phyloP scores from a whole-genome alignment of 331 rosid species.

The Dryas integrifolia region DNA sequence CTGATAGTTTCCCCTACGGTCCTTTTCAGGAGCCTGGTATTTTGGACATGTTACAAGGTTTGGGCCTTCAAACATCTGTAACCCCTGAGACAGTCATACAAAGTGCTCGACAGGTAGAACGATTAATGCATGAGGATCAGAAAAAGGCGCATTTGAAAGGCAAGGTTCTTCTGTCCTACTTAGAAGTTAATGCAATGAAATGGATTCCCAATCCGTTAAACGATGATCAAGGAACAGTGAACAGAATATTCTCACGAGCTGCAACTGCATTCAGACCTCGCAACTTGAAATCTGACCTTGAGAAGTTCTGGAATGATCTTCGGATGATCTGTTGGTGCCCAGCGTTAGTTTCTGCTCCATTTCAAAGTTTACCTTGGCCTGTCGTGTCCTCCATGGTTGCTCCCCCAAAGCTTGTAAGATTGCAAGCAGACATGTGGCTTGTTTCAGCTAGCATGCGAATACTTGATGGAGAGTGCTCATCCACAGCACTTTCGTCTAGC shows the following conservation, averaged over 20 bases:
- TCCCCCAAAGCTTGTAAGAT: constrained; percentile 92
- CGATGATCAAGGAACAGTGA: constrained; percentile 67
- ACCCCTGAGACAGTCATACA: constrained; percentile 71
- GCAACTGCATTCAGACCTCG: constrained; percentile 63
- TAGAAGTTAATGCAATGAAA: constrained; percentile 89
- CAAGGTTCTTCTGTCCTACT: constrained; percentile 78
- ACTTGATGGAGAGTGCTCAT: constrained; percentile 88
- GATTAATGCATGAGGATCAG: constrained; percentile 71
- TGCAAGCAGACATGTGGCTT: constrained; percentile 76
- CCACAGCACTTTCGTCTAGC: constrained; percentile 69
- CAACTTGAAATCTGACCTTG: constrained; percentile 67
- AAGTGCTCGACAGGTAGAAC: constrained; percentile 79
- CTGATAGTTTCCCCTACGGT: constrained; percentile 79
- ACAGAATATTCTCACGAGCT: constrained; percentile 73
- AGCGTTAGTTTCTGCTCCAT: constrained; percentile 70
- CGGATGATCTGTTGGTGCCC: constrained; percentile 92
- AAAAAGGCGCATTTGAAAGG: constrained; percentile 73
- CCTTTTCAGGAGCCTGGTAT: constrained; percentile 62
- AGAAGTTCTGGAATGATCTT: constrained; percentile 86
- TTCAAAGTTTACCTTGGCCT: constrained; percentile 88
- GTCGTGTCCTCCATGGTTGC: constrained; percentile 83
- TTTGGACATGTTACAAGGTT: constrained; percentile 76
- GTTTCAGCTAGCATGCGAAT: constrained; percentile 97
- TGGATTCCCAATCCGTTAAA: constrained; percentile 70
- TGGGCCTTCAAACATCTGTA: constrained; percentile 86